These are phyloP conservation scores for Cylindrodendrum hubeiense DNA, from an alignment of 2,329 filamentous ascomycete species.

Conservation along the genomic window DNA sequence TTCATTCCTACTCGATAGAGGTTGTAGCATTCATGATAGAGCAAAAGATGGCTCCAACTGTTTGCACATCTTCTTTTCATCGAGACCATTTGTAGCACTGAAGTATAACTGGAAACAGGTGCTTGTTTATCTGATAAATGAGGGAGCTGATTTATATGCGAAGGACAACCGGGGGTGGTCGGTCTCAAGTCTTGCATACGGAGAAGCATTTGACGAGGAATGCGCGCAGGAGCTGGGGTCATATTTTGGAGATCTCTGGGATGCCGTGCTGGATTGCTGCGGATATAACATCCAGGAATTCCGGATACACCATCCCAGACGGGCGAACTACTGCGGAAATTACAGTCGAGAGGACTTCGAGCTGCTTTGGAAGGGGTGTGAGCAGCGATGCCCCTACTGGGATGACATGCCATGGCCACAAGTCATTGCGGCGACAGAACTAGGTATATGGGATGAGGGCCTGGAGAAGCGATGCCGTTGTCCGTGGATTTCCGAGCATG, in stretches of 20 bases:
- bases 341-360: conserved; percentile 30
- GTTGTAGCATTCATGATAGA: neutral
- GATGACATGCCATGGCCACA: conserved; percentile 22
- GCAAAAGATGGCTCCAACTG: neutral
- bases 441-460: neutral
- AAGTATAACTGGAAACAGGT: neutral
- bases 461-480: neutral
- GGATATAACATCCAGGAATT: neutral
- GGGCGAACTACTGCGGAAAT: conserved; percentile 12
- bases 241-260: conserved; percentile 34
- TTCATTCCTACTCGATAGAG: neutral
- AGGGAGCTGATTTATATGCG: neutral
- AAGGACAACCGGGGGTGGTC: neutral
- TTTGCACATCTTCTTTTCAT: neutral
- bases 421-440: neutral
- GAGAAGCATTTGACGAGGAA: neutral
- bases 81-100: neutral
- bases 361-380: conserved; percentile 22
- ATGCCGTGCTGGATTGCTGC: conserved; percentile 21
- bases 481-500: too few species aligned
- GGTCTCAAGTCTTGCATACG: neutral
- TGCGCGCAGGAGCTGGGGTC: neutral
- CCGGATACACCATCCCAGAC: conserved; percentile 13
- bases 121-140: neutral
- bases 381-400: conserved; percentile 29